Evolutionary conservation across 257 asterid genomes (phyloP), one percentile per base, ranked within the genome.

Genomic region (Solanum chiquidenum): DNA sequence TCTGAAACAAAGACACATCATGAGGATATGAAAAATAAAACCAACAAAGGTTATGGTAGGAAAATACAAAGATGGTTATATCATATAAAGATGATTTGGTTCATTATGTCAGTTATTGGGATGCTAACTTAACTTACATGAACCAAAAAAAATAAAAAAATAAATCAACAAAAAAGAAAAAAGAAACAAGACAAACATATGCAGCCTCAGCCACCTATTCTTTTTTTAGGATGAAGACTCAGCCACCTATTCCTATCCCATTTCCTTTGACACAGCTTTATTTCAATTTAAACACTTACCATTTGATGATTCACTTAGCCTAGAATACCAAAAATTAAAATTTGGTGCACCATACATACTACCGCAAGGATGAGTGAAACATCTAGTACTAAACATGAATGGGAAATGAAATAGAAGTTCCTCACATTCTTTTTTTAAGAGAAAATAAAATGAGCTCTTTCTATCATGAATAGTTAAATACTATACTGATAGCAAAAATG

Each of bases 1-100:
- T 91, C 99, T 97, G 98, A 86, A 89, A 94, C 18, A 77, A 82
- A 49, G 42, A 21, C 40, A 31, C 29, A 29, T 82, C 42, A 82
- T 82, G 40, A 82, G 44, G 69, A 46, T 49, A 46, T 33, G 40
- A 49, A 46, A 80, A 49, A 80, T 9, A 27, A 49, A 46, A 18
- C 6, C 85, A 49, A 18, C 42, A 80, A 18, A 1, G 33, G 16
- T 2, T n/a, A n/a, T n/a, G 44, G 62, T 9, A 49, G 29, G 85
- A 82, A 18, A 29, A 49, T 10, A 31, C 20, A 20, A 3, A 20
- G 12, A 58, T 58, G 25, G 66, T 58, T 20, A 58, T 7, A 58
- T 58, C 64, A 55, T 55, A 55, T 55, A 55, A 55, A 20, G 64
- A 55, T 55, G n/a, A 55, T 55, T 55, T 55, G 64, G 11, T 20